Conservation (phyloP, 805 yeast genomes). For the Candida wancherniae region DNA sequence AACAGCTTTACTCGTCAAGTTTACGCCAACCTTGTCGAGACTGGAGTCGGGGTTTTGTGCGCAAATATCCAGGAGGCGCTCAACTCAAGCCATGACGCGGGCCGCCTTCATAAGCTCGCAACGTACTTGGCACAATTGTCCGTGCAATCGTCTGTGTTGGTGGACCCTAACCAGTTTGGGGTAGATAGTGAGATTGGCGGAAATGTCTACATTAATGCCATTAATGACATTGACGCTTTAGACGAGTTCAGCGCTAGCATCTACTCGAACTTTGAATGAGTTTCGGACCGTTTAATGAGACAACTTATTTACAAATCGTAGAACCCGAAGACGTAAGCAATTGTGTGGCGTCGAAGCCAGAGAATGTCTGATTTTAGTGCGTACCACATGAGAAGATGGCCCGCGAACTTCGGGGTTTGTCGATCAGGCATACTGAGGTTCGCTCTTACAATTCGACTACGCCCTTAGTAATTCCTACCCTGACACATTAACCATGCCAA, state of each 20-base stretch:
- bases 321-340: too few relatives aligned
- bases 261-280: constrained; percentile 66
- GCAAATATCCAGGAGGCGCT: constrained; percentile 27
- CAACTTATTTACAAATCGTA: too few relatives aligned
- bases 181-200: constrained; percentile 29
- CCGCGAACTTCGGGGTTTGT: too few relatives aligned
- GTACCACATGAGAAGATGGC: too few relatives aligned
- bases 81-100: constrained; percentile 16
- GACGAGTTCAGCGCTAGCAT: constrained; percentile 89
- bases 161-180: constrained; percentile 37
- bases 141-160: constrained; percentile 54
- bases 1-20: constrained; percentile 28
- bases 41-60: constrained; percentile 32
- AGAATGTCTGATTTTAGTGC: too few relatives aligned
- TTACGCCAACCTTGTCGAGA: constrained; percentile 29
- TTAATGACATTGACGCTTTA: constrained; percentile 49
- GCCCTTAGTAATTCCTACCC: too few relatives aligned
- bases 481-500: too few relatives aligned
- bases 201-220: constrained; percentile 32
- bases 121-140: constrained; percentile 64
- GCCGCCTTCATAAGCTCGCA: constrained; percentile 44
- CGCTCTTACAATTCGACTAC: too few relatives aligned
- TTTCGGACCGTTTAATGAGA: not conserved
- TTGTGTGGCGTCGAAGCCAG: too few relatives aligned
- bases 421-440: too few relatives aligned